phyloP scores from a whole-genome alignment of 768 basidiomycete genomes.

The Russula sp. region DNA sequence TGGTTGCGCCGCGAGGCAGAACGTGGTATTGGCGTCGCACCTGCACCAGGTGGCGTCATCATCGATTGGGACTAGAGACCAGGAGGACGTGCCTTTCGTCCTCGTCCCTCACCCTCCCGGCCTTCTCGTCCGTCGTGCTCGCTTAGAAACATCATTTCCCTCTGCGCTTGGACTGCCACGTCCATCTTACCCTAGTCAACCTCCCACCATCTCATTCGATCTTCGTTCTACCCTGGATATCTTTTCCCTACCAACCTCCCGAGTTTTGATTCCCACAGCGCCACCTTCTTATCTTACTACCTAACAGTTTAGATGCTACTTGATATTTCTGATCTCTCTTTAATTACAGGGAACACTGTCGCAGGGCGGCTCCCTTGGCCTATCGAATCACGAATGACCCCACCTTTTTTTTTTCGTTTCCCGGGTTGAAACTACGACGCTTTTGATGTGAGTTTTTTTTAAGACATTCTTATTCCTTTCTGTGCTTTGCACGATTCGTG shows the following conservation, averaged over 20 bases:
- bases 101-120: not conserved
- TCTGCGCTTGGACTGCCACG: not conserved
- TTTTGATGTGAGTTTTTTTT: not conserved
- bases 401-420: not conserved
- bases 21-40: constrained; percentile 66
- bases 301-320: not conserved
- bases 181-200: no score
- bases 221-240: constrained; percentile 9
- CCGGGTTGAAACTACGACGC: not conserved
- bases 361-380: constrained; percentile 6
- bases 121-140: not conserved
- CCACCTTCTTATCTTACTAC: not conserved
- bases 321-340: not conserved
- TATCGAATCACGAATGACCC: not conserved
- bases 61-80: constrained; percentile 59
- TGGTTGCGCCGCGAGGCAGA: constrained; percentile 77
- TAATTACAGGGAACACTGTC: constrained; percentile 2
- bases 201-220: not conserved
- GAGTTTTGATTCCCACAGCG: constrained; percentile 2
- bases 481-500: constrained; percentile 12
- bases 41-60: constrained; percentile 57
- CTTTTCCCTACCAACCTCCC: not conserved
- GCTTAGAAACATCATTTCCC: not conserved
- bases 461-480: constrained; percentile 16
- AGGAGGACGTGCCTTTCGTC: not conserved